These are phyloP conservation scores for Daldinia eschscholtzii DNA, from an alignment of 2,329 filamentous ascomycete species.

Conservation along the genomic window DNA sequence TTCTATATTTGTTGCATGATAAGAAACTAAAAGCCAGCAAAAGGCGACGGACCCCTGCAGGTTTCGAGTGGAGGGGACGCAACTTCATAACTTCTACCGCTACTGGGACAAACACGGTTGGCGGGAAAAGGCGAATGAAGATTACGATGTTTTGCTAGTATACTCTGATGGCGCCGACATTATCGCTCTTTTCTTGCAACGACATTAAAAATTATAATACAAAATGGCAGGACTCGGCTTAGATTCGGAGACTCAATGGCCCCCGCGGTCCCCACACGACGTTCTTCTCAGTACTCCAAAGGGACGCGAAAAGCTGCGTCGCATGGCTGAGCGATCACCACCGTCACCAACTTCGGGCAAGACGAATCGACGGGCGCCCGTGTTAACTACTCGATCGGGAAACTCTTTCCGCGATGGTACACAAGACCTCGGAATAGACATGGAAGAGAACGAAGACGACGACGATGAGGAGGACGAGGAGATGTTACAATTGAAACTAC, in stretches of 20 bases:
- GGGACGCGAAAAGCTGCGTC: slow-evolving; percentile 80
- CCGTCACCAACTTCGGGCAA: slow-evolving; percentile 77
- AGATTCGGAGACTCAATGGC: slow-evolving; percentile 70
- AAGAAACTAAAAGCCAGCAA: slow-evolving; percentile 19
- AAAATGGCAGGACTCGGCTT: slow-evolving; percentile 47
- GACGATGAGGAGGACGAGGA: slow-evolving; percentile 79
- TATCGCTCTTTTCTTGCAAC: slow-evolving; percentile 22
- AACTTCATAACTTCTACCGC: slow-evolving; percentile 13
- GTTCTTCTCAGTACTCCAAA: slow-evolving; percentile 77
- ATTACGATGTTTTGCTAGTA: slow-evolving; percentile 47
- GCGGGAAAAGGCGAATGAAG: slow-evolving; percentile 24
- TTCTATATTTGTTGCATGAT: slow-evolving; percentile 39
- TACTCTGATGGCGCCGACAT: slow-evolving; percentile 26
- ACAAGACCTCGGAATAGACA: slow-evolving; percentile 53
- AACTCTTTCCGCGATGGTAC: slow-evolving; percentile 35
- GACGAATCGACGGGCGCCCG: slow-evolving; percentile 56
- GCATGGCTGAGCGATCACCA: slow-evolving; percentile 74
- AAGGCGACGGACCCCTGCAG: slow-evolving; percentile 39
- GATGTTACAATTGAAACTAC: slow-evolving; percentile 84
- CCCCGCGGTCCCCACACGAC: slow-evolving; percentile 75
- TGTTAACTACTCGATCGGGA: slow-evolving; percentile 38
- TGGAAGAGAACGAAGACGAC: slow-evolving; percentile 69
- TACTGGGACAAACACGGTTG: slow-evolving; percentile 22
- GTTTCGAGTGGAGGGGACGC: slow-evolving; percentile 36
- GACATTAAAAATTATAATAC: slow-evolving; percentile 34